These are phyloP conservation scores for Gloeostereum incarnatum DNA, from an alignment of 768 basidiomycete species.

Conservation along the genomic window DNA sequence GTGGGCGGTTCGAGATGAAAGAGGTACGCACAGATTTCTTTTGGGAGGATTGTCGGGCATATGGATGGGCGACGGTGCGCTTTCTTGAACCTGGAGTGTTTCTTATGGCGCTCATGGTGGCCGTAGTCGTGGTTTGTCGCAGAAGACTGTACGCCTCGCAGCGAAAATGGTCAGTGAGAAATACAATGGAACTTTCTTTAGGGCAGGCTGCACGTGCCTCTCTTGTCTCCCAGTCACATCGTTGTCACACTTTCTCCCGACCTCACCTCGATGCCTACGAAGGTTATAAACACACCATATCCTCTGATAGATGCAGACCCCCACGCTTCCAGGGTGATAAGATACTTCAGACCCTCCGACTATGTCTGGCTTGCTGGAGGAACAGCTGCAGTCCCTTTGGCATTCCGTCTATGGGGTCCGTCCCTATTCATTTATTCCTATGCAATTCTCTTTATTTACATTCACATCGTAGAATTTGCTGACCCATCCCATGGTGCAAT, in stretches of 20 bases:
- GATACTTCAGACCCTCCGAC: conserved; percentile 85
- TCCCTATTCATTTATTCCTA: conserved; percentile 9
- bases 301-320: conserved; percentile 95
- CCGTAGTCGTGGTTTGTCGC: too few species aligned
- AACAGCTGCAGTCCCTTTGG: conserved; percentile 76
- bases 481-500: conserved; percentile 21
- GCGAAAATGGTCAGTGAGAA: too few species aligned
- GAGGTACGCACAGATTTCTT: conserved; percentile 38
- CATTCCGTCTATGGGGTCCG: conserved; percentile 77
- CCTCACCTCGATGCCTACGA: conserved; percentile 34
- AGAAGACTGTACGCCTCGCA: too few species aligned
- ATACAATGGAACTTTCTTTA: too few species aligned
- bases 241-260: neutral
- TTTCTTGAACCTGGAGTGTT: conserved; percentile 26
- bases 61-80: conserved; percentile 42
- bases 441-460: conserved; percentile 3
- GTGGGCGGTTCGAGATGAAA: neutral
- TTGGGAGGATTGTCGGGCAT: conserved; percentile 30
- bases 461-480: conserved; percentile 33
- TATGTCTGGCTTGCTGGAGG: conserved; percentile 76
- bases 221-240: neutral
- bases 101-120: conserved; percentile 55
- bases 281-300: conserved; percentile 53
- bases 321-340: conserved; percentile 75
- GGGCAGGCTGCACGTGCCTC: too few species aligned